phyloP scores from a whole-genome alignment of 768 basidiomycete genomes.

The Ramaria sp. region DNA sequence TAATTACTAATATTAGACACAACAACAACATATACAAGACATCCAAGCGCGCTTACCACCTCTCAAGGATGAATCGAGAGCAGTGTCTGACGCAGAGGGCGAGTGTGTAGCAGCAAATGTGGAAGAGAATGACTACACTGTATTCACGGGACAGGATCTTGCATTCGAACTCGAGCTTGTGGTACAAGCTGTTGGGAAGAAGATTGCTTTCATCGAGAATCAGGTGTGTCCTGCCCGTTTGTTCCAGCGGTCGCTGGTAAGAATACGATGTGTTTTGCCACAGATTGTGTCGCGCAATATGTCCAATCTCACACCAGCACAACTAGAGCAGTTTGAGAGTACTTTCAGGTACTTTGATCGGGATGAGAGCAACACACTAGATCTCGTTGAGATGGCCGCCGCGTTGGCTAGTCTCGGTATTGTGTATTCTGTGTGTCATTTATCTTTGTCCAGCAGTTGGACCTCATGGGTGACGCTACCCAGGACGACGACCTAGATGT shows the following conservation, averaged over 20 bases:
- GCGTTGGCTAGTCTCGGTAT: conserved; percentile 92
- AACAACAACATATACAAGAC: conserved; percentile 55
- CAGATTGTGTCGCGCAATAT: conserved; percentile 91
- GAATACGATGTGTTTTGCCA: neutral
- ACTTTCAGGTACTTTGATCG: conserved; percentile 97
- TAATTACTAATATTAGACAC: conserved; percentile 35
- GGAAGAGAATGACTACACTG: conserved; percentile 94
- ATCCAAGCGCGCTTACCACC: conserved; percentile 60
- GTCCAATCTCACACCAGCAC: conserved; percentile 91
- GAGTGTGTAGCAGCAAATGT: conserved; percentile 83
- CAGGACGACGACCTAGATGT: conserved; percentile 82
- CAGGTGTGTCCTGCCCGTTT: conserved; percentile 42
- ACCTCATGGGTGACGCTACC: neutral
- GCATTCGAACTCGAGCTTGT: conserved; percentile 83
- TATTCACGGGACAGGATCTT: conserved; percentile 81
- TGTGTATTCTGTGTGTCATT: conserved; percentile 60
- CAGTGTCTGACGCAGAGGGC: conserved; percentile 53
- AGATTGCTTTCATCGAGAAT: conserved; percentile 94
- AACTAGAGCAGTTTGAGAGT: conserved; percentile 92
- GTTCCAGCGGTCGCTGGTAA: neutral
- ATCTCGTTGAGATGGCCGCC: conserved; percentile 78
- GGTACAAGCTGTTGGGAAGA: conserved; percentile 70
- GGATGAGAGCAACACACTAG: conserved; percentile 84
- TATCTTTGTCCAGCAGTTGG: neutral
- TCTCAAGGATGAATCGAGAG: conserved; percentile 42